Conservation (phyloP, 2,329 filamentous ascomycete species). For the Dactylellina cionopaga region DNA sequence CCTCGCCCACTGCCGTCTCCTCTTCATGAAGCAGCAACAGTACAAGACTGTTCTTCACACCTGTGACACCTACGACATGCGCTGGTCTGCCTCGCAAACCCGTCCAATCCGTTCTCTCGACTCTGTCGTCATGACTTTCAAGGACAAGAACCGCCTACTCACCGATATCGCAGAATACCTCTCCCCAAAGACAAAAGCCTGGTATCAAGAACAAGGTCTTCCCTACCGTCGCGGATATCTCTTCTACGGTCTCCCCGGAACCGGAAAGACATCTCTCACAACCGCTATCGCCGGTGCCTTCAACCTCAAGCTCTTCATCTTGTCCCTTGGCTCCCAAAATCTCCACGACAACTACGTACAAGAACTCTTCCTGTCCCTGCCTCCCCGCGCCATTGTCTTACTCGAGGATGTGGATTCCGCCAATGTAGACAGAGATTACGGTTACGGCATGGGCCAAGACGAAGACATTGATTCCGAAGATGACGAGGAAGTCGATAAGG, state of each 20-base stretch:
- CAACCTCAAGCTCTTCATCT: constrained; percentile 76
- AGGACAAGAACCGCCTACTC: constrained; percentile 70
- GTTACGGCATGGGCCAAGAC: constrained; percentile 49
- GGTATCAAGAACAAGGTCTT: constrained; percentile 85
- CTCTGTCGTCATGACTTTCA: constrained; percentile 72
- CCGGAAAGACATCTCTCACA: constrained; percentile 78
- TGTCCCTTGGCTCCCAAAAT: constrained; percentile 67
- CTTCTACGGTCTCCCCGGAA: constrained; percentile 81
- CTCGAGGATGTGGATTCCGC: constrained; percentile 81
- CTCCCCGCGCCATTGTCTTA: constrained; percentile 75
- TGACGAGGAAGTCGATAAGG: constrained; percentile 60
- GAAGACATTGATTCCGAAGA: constrained; percentile 54
- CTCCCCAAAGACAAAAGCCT: constrained; percentile 72
- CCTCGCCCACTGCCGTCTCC: constrained; percentile 68
- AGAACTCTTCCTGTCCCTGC: constrained; percentile 73
- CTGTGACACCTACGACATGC: constrained; percentile 64
- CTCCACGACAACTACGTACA: constrained; percentile 74
- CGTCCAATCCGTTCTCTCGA: constrained; percentile 71
- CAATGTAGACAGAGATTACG: constrained; percentile 55
- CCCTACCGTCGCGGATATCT: constrained; percentile 87
- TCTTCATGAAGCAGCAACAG: constrained; percentile 69
- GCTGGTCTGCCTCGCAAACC: constrained; percentile 72
- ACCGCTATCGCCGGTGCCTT: constrained; percentile 77
- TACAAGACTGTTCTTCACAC: constrained; percentile 74
- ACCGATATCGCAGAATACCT: constrained; percentile 73